Base-by-base conservation (phyloP, 2,329 filamentous ascomycete species). In the Fusarium sulawesiense region DNA sequence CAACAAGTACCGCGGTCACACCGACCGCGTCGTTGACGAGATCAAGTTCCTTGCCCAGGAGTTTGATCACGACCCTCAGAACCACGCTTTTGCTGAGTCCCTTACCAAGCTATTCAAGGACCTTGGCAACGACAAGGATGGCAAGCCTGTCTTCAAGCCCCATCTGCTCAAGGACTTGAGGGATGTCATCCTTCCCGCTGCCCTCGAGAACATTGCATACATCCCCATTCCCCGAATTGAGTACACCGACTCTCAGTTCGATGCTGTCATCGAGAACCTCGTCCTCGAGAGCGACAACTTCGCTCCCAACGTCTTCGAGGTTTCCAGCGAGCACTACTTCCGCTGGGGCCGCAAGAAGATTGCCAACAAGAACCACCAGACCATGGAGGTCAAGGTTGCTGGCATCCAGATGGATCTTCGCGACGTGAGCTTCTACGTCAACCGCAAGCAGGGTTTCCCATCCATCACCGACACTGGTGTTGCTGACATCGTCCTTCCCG, bases 211-310 rank as follows among this genome's bases (percentile, higher is more conserved):
- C 72, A 85, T 96, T 60, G 91, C 93, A 66, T 99, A 99, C 80
- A 88, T 99, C 16, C 94, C 96, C 6, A 89, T 99, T 51, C 96
- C 96, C 23, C 92, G 96, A 59, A 97, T 99, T 65, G 96, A 99
- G 83, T 96, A 94, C 77, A 91, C 89, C 2, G 96, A 98, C 74
- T 86, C 88, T 4, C 89, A 91, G 85, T 85, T 97, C 54, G 96
- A 99, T 80, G 91, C 91, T 50, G 88, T 98, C 50, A 88, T 99
- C 46, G 96, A 99, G 84, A 99, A 99, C 80, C 84, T 99, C 13
- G 92, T 98, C 47, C 88, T 99, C 55, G 96, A 99, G 83, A 94
- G 93, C 71, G 94, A 98, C 84, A 99, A 99, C 82, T 90, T 99
- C 74, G 93, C 94, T 82, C 96, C 96, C 69, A 99, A 99, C 75